Percentiles rank a stretch among this genome's conserved stretches.
Conservation (phyloP, 805 yeast genomes). For the Candida vaughaniae region DNA sequence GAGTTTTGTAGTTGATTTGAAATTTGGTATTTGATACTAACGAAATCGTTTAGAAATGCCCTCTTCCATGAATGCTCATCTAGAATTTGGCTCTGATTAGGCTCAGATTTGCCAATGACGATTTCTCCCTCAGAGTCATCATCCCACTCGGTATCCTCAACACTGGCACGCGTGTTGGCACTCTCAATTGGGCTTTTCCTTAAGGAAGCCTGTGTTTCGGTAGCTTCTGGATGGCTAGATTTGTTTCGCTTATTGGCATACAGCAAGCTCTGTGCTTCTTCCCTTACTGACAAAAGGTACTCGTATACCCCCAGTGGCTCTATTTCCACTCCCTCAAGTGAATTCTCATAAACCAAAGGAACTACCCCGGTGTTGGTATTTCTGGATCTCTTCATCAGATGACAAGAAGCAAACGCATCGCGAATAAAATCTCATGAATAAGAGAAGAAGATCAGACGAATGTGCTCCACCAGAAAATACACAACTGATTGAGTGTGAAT, state of each 20-base stretch:
- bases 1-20: no score
- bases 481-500: no score
- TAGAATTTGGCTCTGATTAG: no score
- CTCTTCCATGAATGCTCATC: slow-evolving; percentile 14
- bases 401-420: neutral
- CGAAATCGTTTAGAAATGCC: slow-evolving; percentile 8
- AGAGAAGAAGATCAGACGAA: slow-evolving; percentile 6
- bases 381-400: slow-evolving; percentile 4
- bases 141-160: no score
- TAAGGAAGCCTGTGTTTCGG: no score
- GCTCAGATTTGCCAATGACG: neutral
- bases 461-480: no score
- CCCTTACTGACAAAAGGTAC: slow-evolving; percentile 28
- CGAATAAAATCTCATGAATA: slow-evolving; percentile 2
- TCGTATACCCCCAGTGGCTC: slow-evolving; percentile 16
- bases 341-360: slow-evolving; percentile 1
- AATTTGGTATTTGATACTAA: neutral
- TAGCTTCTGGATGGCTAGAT: no score
- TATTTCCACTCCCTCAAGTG: slow-evolving; percentile 6
- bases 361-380: neutral
- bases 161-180: no score
- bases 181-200: no score
- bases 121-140: no score
- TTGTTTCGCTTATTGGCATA: no score
- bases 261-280: no score